Conservation (phyloP, 2,329 filamentous ascomycete species). For the Claviceps pazoutovae region DNA sequence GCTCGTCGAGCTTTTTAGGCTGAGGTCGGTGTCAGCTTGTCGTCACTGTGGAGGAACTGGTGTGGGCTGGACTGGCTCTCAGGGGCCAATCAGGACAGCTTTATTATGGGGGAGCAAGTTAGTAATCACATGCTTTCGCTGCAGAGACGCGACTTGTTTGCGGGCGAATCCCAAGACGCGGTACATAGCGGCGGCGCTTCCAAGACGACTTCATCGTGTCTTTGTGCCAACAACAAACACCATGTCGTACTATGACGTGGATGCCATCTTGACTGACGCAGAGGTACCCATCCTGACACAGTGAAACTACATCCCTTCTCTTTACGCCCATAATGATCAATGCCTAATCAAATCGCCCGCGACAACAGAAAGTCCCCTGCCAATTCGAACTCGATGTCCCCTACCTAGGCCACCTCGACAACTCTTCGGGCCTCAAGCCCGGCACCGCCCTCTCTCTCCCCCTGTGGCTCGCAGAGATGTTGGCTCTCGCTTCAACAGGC, state of each 20-base stretch:
- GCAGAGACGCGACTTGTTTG: background rate
- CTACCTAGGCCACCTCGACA: slow-evolving; percentile 78
- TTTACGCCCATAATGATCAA: background rate
- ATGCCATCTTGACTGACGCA: slow-evolving; percentile 72
- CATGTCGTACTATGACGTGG: slow-evolving; percentile 74
- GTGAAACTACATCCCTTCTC: too few relatives aligned
- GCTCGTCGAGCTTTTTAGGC: background rate
- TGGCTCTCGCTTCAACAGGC: slow-evolving; percentile 52
- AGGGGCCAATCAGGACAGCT: too few relatives aligned
- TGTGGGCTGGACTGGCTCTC: too few relatives aligned
- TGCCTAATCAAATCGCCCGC: too few relatives aligned
- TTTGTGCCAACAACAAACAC: slow-evolving; percentile 1
- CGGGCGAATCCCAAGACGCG: background rate
- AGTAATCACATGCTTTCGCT: slow-evolving; percentile 3
- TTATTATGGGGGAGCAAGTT: background rate
- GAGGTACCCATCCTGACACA: slow-evolving; percentile 36
- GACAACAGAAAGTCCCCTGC: slow-evolving; percentile 73
- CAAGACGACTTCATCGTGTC: background rate
- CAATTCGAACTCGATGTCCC: slow-evolving; percentile 86
- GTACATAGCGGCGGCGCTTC: background rate
- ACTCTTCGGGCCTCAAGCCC: slow-evolving; percentile 63
- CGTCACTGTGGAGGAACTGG: slow-evolving; percentile 4
- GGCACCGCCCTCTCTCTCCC: slow-evolving; percentile 73
- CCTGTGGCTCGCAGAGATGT: slow-evolving; percentile 89
- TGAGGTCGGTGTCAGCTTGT: slow-evolving; percentile 3